Percentiles rank a stretch among this genome's conserved stretches.
Conservation (phyloP, 225 moss, liverwort and hornwort species). For the Anthoceros angustus region DNA sequence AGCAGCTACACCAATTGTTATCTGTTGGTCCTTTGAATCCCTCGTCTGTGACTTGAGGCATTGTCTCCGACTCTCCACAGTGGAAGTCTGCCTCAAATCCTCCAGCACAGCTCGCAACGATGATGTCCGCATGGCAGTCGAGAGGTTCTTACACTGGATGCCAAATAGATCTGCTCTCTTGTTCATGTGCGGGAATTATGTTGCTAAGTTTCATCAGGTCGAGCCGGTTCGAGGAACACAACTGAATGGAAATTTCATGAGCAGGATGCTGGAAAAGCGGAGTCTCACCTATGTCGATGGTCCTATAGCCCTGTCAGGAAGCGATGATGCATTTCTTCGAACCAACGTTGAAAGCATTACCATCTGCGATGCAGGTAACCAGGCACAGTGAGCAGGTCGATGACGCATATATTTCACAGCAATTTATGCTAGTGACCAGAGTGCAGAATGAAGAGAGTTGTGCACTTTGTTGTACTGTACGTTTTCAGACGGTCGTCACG, state of each 20-base stretch:
- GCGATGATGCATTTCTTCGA: slow-evolving; percentile 19
- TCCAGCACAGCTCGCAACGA: slow-evolving; percentile 16
- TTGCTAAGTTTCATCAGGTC: neutral
- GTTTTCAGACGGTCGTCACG: slow-evolving; percentile 11
- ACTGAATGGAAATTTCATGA: neutral
- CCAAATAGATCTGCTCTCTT: neutral
- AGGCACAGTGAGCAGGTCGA: neutral
- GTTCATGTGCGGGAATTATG: neutral
- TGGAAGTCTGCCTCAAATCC: slow-evolving; percentile 32
- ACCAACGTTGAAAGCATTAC: slow-evolving; percentile 23
- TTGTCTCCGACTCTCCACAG: slow-evolving; percentile 6
- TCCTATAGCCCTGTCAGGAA: slow-evolving; percentile 15
- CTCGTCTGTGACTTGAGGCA: neutral
- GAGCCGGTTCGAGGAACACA: neutral
- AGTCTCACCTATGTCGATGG: slow-evolving; percentile 19
- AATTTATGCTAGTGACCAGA: neutral
- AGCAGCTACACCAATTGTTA: neutral
- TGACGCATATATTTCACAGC: neutral
- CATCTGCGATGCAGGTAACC: slow-evolving; percentile 23
- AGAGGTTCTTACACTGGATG: slow-evolving; percentile 16
- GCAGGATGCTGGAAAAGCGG: slow-evolving; percentile 31
- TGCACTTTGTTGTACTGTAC: neutral
- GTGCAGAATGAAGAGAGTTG: neutral
- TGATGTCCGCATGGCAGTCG: slow-evolving; percentile 15
- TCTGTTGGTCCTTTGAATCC: neutral